Base-by-base conservation (phyloP, 148 eudicot species). In the Camellia granthamiana region DNA sequence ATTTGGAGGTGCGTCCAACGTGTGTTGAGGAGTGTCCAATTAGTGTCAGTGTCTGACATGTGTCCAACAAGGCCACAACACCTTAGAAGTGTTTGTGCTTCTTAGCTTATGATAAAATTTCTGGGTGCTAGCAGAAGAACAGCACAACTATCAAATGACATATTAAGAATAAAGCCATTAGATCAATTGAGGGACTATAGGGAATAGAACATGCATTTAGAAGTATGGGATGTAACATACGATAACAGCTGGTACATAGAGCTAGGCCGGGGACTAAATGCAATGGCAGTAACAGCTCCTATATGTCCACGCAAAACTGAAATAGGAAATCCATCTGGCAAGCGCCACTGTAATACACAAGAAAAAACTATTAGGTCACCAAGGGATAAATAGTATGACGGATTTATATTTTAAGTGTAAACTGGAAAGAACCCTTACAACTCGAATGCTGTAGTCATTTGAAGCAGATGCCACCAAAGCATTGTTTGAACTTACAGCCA, bases 281-380 rank as follows among this genome's bases (percentile, higher is more conserved):
- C 98, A 87, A 96, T 96, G 65, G 99, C 98, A 76, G 99, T 96
- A 81, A 96, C 99, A 80, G 91, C 94, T 68, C 92, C 98, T 41
- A 82, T 89, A 86, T 96, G 99, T 75, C 98, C 99, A 54, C 88
- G 93, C 83, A 96, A 84, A 88, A 92, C 90, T 66, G 99, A 96
- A 76, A 93, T 85, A 51, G 99, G 97, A 16, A 64, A 76, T 63
- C 99, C 99, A 86, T 96, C 97, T 79, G 99, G 98, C 90, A 96
- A 86, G 54, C 92, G 99, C 99, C 99, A 96, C 99, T 96, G 87
- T 71, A 70, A 56, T 71, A 81, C 38, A 83, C n/a, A 84, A 69
- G 44, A 80, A 64, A 77, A 30, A 79, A 21, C 60, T 43, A 55
- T 68, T 23, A 21, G 52, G 60, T 43, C 74, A 81, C 19, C 81